These are phyloP conservation scores for Septoria linicola DNA, from an alignment of 2,329 filamentous ascomycete species.

Conservation along the genomic window DNA sequence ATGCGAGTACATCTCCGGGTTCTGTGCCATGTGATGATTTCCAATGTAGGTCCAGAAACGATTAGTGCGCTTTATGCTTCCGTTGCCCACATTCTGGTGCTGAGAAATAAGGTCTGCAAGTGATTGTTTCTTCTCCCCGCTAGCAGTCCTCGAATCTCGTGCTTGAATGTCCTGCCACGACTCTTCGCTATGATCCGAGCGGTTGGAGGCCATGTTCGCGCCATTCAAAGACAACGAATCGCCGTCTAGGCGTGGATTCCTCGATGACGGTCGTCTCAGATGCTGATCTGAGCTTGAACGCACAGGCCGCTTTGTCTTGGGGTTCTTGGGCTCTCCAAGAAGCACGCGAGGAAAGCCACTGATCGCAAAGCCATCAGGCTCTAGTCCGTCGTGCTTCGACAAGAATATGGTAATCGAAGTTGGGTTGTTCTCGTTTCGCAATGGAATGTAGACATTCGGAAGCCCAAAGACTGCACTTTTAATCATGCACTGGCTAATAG, in stretches of 20 bases:
- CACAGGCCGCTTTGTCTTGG: conserved; percentile 23
- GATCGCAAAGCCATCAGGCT: conserved; percentile 39
- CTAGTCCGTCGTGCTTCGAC: conserved; percentile 34
- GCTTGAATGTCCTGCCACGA: conserved; percentile 28
- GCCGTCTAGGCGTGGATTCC: conserved; percentile 21
- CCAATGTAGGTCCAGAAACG: conserved; percentile 41
- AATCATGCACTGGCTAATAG: conserved; percentile 35
- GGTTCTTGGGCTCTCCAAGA: conserved; percentile 29
- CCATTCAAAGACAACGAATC: conserved; percentile 33
- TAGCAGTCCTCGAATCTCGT: conserved; percentile 21
- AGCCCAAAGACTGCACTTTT: conserved; percentile 34
- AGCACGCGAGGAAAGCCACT: conserved; percentile 39
- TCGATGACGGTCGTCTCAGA: conserved; percentile 18
- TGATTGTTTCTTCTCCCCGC: conserved; percentile 28
- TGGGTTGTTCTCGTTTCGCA: conserved; percentile 34
- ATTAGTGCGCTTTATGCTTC: conserved; percentile 32
- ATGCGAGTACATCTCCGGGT: conserved; percentile 35
- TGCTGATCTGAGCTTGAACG: conserved; percentile 29
- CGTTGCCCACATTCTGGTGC: conserved; percentile 24
- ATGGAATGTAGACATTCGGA: conserved; percentile 35
- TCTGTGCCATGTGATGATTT: conserved; percentile 37
- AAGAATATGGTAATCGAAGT: conserved; percentile 39
- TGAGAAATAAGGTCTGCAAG: conserved; percentile 36
- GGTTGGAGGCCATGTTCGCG: conserved; percentile 1
- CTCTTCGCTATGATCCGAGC: conserved; percentile 20